phyloP scores from a whole-genome alignment of 192 early-diverging fungal genomes.

The Chytriomyces confervae region DNA sequence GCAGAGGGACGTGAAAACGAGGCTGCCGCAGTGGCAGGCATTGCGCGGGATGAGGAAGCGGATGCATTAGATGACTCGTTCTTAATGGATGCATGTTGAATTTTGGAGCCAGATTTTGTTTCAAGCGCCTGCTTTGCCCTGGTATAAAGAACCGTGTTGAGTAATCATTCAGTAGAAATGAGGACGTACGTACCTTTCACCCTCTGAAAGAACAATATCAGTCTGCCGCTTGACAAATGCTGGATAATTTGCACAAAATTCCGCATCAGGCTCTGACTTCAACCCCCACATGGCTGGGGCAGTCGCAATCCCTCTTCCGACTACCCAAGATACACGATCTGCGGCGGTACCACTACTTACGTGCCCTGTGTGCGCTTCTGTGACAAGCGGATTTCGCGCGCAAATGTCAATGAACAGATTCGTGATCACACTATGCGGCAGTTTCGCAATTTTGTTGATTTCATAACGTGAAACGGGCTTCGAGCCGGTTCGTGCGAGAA shows the following conservation, averaged over 20 bases:
- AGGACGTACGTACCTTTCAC: background rate
- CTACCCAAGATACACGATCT: too few species aligned
- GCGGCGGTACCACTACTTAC: background rate
- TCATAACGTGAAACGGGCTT: slow-evolving; percentile 23
- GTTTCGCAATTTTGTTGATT: slow-evolving; percentile 24
- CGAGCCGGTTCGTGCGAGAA: slow-evolving; percentile 29
- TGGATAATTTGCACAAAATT: slow-evolving; percentile 22
- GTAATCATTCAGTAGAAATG: too few species aligned
- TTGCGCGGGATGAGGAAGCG: too few species aligned
- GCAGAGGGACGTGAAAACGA: too few species aligned
- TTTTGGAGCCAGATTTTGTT: background rate
- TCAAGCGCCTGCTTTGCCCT: slow-evolving; percentile 12
- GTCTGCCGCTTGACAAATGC: slow-evolving; percentile 19
- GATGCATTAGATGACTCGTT: too few species aligned
- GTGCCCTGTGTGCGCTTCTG: background rate
- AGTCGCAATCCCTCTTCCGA: background rate
- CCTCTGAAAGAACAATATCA: slow-evolving; percentile 7
- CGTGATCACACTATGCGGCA: slow-evolving; percentile 29
- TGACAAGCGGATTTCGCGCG: slow-evolving; percentile 6
- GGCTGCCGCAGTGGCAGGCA: too few species aligned
- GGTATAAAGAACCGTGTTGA: background rate
- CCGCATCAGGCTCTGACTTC: slow-evolving; percentile 22
- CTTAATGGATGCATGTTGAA: background rate
- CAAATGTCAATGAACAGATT: slow-evolving; percentile 38
- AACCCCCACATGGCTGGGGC: slow-evolving; percentile 25